Evolutionary conservation across 148 eudicot species (phyloP).

Genomic region (Camellia sinensis): DNA sequence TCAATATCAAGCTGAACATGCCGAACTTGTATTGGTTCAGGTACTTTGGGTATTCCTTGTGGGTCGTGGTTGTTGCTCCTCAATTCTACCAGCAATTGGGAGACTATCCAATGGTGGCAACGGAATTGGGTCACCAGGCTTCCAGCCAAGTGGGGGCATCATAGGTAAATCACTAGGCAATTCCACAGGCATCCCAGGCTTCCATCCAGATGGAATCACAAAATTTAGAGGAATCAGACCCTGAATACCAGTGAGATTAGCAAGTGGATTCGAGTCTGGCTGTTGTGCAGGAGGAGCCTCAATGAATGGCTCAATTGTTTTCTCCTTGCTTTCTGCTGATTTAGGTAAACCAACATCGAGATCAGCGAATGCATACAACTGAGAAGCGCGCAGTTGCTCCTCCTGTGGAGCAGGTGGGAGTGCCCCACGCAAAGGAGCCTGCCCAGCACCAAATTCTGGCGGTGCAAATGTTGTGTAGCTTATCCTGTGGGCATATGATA

Average conservation of each 20-base stretch:
- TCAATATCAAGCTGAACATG: slow-evolving; percentile 82
- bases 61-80: slow-evolving; percentile 40
- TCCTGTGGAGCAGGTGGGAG: slow-evolving; percentile 96
- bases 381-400: slow-evolving; percentile 92
- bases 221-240: slow-evolving; percentile 61
- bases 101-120: slow-evolving; percentile 65
- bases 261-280: slow-evolving; percentile 30
- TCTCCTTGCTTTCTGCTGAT: slow-evolving; percentile 53
- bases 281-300: slow-evolving; percentile 38
- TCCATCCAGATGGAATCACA: slow-evolving; percentile 83
- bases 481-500: slow-evolving; percentile 82
- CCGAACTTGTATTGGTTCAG: slow-evolving; percentile 71
- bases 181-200: slow-evolving; percentile 93
- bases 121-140: slow-evolving; percentile 82
- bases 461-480: slow-evolving; percentile 98
- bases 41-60: slow-evolving; percentile 37
- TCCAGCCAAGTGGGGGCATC: slow-evolving; percentile 85
- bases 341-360: slow-evolving; percentile 79
- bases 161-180: slow-evolving; percentile 71
- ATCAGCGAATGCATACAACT: slow-evolving; percentile 68
- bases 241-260: slow-evolving; percentile 29
- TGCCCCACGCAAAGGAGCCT: slow-evolving; percentile 81
- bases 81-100: slow-evolving; percentile 46
- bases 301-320: slow-evolving; percentile 52
- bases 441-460: slow-evolving; percentile 81